Conservation (phyloP, 495 filamentous ascomycete species). For the Rostrohypoxylon terebratum region DNA sequence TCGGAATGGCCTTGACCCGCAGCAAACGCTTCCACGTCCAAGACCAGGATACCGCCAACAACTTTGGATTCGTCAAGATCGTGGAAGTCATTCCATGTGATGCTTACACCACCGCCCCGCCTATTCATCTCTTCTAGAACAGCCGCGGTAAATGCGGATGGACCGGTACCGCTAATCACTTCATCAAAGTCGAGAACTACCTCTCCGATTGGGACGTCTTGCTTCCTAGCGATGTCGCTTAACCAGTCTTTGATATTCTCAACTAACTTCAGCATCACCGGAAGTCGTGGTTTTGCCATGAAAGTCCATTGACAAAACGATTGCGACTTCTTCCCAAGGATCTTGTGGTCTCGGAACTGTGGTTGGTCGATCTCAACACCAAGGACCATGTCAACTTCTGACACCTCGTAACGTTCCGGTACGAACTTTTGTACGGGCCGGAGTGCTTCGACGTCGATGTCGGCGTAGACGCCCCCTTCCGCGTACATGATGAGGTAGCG, state of each 20-base stretch:
- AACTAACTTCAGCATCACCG: slow-evolving; percentile 71
- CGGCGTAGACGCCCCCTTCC: slow-evolving; percentile 69
- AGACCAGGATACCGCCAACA: slow-evolving; percentile 67
- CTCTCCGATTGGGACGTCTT: slow-evolving; percentile 63
- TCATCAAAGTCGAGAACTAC: slow-evolving; percentile 74
- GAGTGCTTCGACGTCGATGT: slow-evolving; percentile 68
- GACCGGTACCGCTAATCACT: slow-evolving; percentile 74
- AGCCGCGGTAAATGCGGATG: slow-evolving; percentile 72
- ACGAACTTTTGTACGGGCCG: slow-evolving; percentile 63
- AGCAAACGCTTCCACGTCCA: slow-evolving; percentile 72
- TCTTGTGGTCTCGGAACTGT: slow-evolving; percentile 68
- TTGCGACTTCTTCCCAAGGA: slow-evolving; percentile 69
- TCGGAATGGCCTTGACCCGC: slow-evolving; percentile 74
- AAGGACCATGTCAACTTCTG: slow-evolving; percentile 69
- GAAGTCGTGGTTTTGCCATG: slow-evolving; percentile 69
- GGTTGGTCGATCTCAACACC: slow-evolving; percentile 75
- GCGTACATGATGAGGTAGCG: slow-evolving; percentile 69
- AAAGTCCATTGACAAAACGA: slow-evolving; percentile 80
- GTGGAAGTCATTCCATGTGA: slow-evolving; percentile 69
- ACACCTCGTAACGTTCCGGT: slow-evolving; percentile 58
- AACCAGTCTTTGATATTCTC: slow-evolving; percentile 72
- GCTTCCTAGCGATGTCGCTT: slow-evolving; percentile 63
- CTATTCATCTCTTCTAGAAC: slow-evolving; percentile 70
- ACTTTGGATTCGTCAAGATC: slow-evolving; percentile 68
- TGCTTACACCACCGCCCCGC: slow-evolving; percentile 35